Percentiles rank a stretch among this genome's conserved stretches.
Conservation (phyloP, 2,329 filamentous ascomycete species). For the Dothideomycetidae sp. region DNA sequence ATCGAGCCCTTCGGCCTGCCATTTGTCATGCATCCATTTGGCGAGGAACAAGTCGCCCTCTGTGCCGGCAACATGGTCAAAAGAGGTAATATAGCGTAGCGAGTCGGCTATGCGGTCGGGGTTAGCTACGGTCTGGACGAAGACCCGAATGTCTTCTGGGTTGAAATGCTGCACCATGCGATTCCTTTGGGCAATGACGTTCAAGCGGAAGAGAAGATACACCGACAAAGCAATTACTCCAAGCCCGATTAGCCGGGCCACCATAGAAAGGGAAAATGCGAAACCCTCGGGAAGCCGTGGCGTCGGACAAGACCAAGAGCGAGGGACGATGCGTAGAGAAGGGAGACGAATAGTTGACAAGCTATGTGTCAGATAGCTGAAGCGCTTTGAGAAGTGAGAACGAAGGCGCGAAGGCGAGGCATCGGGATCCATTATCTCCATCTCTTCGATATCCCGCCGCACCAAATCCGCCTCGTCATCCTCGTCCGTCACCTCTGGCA, state of each 20-base stretch:
- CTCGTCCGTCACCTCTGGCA: slow-evolving; percentile 40
- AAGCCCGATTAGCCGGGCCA: slow-evolving; percentile 61
- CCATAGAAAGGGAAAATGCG: slow-evolving; percentile 45
- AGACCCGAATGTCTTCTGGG: slow-evolving; percentile 64
- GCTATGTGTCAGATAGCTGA: slow-evolving; percentile 41
- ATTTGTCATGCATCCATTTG: slow-evolving; percentile 68
- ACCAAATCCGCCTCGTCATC: slow-evolving; percentile 41
- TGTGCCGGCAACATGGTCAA: slow-evolving; percentile 85
- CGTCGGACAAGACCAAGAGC: slow-evolving; percentile 21
- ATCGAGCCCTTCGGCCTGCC: slow-evolving; percentile 58
- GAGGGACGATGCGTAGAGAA: slow-evolving; percentile 32
- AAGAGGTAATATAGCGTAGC: slow-evolving; percentile 62
- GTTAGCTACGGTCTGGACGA: slow-evolving; percentile 61
- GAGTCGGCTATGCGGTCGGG: slow-evolving; percentile 48
- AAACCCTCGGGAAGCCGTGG: slow-evolving; percentile 34
- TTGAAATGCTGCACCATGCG: slow-evolving; percentile 61
- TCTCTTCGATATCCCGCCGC: slow-evolving; percentile 72
- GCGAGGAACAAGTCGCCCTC: slow-evolving; percentile 81
- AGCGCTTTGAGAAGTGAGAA: slow-evolving; percentile 40
- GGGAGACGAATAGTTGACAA: slow-evolving; percentile 43
- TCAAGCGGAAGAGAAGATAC: slow-evolving; percentile 74
- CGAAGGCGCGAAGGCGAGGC: slow-evolving; percentile 17
- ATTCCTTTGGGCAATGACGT: slow-evolving; percentile 58
- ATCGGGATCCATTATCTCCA: slow-evolving; percentile 60
- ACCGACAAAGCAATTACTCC: slow-evolving; percentile 62